Evolutionary conservation across 441 rosid genomes (phyloP), one percentile per base, ranked within the genome.

Genomic region (Erodium trifolium): DNA sequence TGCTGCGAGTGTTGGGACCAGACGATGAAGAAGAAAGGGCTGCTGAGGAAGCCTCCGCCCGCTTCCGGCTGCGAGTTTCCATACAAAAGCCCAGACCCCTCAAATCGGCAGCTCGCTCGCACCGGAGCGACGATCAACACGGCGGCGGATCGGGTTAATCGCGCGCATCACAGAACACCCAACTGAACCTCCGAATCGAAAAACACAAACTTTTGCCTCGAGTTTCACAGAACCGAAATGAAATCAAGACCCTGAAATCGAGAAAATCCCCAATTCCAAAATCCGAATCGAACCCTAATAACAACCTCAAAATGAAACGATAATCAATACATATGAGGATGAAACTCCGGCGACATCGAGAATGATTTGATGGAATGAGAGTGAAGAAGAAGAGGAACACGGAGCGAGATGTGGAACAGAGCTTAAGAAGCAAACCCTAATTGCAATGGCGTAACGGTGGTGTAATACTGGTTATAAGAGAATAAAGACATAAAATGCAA

Each of bases 21-120:
- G 96, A 84, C 43, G 89, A 72, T 27, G 93, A 81, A 75, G 89
- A 79, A 75, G 96, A 86, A 78, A 92, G 93, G 90, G 97, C 91
- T 80, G 96, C 70, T 87, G 96, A 89, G 95, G 97, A 82, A 83
- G 96, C 98, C 99, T 95, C 98, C 96, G 97, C 99, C 95, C 99
- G 92, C 92, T 95, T 95, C 86, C 98, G 97, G 96, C 99, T 90
- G 71, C 99, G 96, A 88, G 97, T 95, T 95, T 95, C 99, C 99
- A 92, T 95, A 95, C 99, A 95, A 90, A 51, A 83, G 73, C 85
- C 18, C 80, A 82, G 72, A 80, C 81, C 86, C 83, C 76, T 75
- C 62, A 70, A 51, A 75, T 66, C 69, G 69, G 57, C 34, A 82
- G 77, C 69, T 71, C 71, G 84, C 73, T 73, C 70, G n/a, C 79